Conservation (phyloP, 2,329 filamentous ascomycete genomes). For the Nothophoma quercina region DNA sequence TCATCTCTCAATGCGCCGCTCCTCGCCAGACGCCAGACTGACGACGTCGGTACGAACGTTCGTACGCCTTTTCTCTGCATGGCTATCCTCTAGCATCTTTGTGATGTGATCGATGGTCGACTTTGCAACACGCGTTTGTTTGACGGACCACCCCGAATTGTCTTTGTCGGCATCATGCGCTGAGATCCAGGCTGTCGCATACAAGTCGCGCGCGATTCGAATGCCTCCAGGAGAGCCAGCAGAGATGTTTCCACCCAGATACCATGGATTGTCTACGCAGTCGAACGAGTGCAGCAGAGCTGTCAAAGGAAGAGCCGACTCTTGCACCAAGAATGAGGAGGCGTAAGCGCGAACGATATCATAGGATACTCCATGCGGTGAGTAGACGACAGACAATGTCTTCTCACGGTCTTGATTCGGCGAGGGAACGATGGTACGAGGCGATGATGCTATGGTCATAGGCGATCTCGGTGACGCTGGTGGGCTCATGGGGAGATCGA, state of each 20-base stretch:
- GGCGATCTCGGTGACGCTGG: conserved; percentile 44
- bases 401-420: conserved; percentile 47
- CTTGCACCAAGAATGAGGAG: conserved; percentile 62
- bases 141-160: conserved; percentile 61
- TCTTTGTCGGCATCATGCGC: conserved; percentile 69
- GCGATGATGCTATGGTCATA: conserved; percentile 43
- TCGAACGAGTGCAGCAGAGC: conserved; percentile 72
- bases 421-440: conserved; percentile 43
- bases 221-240: conserved; percentile 65
- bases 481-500: conserved; percentile 50
- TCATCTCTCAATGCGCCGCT: conserved; percentile 30
- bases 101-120: conserved; percentile 40
- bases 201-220: conserved; percentile 62
- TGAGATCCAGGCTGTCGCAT: conserved; percentile 66
- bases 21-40: conserved; percentile 30
- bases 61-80: conserved; percentile 12
- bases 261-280: conserved; percentile 66
- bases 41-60: conserved; percentile 28
- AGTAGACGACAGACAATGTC: conserved; percentile 69
- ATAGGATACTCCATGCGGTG: conserved; percentile 68
- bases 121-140: conserved; percentile 57
- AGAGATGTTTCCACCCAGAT: conserved; percentile 66
- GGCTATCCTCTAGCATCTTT: conserved; percentile 35
- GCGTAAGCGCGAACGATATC: conserved; percentile 63
- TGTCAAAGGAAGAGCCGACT: conserved; percentile 68